A percentile compares a stretch with the other conserved stretches of the same genome.
Conservation (phyloP, 306 rosid species). For the Cicer arietinum region DNA sequence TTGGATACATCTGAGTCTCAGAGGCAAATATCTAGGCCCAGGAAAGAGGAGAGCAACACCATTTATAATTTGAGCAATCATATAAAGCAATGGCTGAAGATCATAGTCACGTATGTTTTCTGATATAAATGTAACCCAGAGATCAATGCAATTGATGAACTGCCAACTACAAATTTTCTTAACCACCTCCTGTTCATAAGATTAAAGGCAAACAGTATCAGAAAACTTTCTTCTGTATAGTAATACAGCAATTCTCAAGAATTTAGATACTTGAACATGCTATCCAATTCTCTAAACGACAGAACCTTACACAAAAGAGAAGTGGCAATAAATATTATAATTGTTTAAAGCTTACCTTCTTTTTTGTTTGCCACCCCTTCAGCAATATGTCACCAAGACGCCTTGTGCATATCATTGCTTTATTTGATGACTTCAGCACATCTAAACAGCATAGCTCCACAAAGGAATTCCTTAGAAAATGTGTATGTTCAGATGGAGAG, state of each 20-base stretch:
- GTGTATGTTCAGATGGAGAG: slow-evolving; percentile 66
- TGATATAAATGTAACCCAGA: slow-evolving; percentile 77
- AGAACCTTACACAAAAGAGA: slow-evolving; percentile 30
- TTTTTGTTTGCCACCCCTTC: slow-evolving; percentile 74
- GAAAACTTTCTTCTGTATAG: slow-evolving; percentile 17
- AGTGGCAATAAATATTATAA: slow-evolving; percentile 17
- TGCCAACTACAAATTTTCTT: slow-evolving; percentile 81
- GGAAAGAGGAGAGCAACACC: slow-evolving; percentile 81
- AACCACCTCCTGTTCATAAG: slow-evolving; percentile 75
- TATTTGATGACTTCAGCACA: slow-evolving; percentile 71
- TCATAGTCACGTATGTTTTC: slow-evolving; percentile 64
- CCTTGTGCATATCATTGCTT: slow-evolving; percentile 61
- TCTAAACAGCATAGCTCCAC: slow-evolving; percentile 84
- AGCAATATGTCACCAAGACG: slow-evolving; percentile 72
- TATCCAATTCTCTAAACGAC: slow-evolving; percentile 1
- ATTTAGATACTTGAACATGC: background rate
- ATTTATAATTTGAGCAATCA: slow-evolving; percentile 72
- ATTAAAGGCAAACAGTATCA: slow-evolving; percentile 44
- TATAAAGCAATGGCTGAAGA: slow-evolving; percentile 72
- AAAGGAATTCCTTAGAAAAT: slow-evolving; percentile 72
- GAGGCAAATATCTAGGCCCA: slow-evolving; percentile 95
- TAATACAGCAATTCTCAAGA: slow-evolving; percentile 26
- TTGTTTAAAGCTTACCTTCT: slow-evolving; percentile 56
- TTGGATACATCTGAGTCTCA: slow-evolving; percentile 80
- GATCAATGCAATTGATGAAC: slow-evolving; percentile 77